Conservation (phyloP, 768 basidiomycete genomes). For the Leucogyrophana mollusca region DNA sequence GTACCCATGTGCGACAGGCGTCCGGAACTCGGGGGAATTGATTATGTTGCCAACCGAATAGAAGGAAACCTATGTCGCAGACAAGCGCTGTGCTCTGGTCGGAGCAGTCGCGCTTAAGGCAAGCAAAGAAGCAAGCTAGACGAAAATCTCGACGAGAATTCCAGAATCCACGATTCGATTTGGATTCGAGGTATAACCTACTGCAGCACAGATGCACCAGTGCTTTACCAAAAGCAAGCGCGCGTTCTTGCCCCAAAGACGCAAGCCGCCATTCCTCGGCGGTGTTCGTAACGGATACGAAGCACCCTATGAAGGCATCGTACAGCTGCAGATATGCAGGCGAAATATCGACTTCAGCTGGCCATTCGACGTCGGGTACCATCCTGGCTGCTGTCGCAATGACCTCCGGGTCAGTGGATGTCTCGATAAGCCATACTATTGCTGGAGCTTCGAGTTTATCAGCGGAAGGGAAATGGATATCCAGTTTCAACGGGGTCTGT, state of each 20-base stretch:
- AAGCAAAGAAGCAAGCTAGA: too few species aligned
- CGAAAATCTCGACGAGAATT: too few species aligned
- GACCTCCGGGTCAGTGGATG: constrained; percentile 3
- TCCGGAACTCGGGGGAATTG: constrained; percentile 5
- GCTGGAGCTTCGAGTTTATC: too few species aligned
- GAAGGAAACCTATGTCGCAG: constrained; percentile 4
- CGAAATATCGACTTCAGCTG: constrained; percentile 14
- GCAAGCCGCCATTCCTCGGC: constrained; percentile 1
- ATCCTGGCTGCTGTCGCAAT: constrained; percentile 11
- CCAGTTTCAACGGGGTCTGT: too few species aligned
- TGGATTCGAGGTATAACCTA: too few species aligned
- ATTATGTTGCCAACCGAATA: too few species aligned
- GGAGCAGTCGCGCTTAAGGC: constrained; percentile 4
- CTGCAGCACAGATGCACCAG: constrained; percentile 11
- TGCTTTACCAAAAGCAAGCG: constrained; percentile 11
- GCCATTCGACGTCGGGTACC: constrained; percentile 15
- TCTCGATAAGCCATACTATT: constrained; percentile 11
- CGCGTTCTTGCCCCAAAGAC: constrained; percentile 6
- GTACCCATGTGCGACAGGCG: constrained; percentile 5
- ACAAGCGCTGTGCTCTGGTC: constrained; percentile 7
- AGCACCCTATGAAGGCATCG: constrained; percentile 2
- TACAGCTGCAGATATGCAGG: constrained; percentile 3
- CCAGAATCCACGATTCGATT: too few species aligned
- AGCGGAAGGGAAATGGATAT: too few species aligned
- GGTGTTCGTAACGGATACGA: too few species aligned